These are phyloP conservation scores for Ophiocordyceps camponoti-floridani DNA, from an alignment of 2,329 filamentous ascomycete genomes.

Conservation along the genomic window DNA sequence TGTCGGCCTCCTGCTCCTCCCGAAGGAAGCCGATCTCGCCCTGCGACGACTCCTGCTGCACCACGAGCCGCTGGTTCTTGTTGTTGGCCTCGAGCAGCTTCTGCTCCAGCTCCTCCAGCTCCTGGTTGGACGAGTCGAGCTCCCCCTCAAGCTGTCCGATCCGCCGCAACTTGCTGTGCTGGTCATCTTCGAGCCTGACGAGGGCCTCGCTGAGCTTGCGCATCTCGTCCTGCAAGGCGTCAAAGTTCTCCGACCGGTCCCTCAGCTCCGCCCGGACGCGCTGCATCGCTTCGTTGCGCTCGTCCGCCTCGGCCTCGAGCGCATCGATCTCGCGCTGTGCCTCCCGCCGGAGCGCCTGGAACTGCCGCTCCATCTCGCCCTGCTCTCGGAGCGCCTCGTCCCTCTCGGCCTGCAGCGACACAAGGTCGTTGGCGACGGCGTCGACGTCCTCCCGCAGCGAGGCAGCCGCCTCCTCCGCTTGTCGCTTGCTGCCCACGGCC, in stretches of 20 bases:
- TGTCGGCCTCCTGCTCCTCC: slow-evolving; percentile 93
- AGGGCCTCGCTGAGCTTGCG: slow-evolving; percentile 76
- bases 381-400: slow-evolving; percentile 64
- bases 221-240: slow-evolving; percentile 86
- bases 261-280: slow-evolving; percentile 54
- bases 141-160: slow-evolving; percentile 75
- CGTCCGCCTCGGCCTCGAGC: slow-evolving; percentile 54
- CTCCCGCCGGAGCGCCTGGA: slow-evolving; percentile 41
- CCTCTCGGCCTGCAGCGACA: slow-evolving; percentile 63
- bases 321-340: slow-evolving; percentile 49
- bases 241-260: slow-evolving; percentile 71
- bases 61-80: slow-evolving; percentile 72
- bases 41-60: slow-evolving; percentile 85
- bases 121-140: slow-evolving; percentile 65
- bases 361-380: slow-evolving; percentile 38
- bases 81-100: slow-evolving; percentile 70
- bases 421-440: slow-evolving; percentile 58
- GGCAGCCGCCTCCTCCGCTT: slow-evolving; percentile 37
- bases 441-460: slow-evolving; percentile 70
- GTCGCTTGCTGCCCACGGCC: slow-evolving; percentile 43
- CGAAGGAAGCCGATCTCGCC: slow-evolving; percentile 87
- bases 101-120: slow-evolving; percentile 72
- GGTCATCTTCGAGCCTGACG: slow-evolving; percentile 76
- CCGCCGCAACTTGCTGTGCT: slow-evolving; percentile 57
- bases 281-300: slow-evolving; percentile 52